Evolutionary conservation across 306 rosid genomes (phyloP), one percentile per base, ranked within the genome.

Genomic region (Glycine latifolia): DNA sequence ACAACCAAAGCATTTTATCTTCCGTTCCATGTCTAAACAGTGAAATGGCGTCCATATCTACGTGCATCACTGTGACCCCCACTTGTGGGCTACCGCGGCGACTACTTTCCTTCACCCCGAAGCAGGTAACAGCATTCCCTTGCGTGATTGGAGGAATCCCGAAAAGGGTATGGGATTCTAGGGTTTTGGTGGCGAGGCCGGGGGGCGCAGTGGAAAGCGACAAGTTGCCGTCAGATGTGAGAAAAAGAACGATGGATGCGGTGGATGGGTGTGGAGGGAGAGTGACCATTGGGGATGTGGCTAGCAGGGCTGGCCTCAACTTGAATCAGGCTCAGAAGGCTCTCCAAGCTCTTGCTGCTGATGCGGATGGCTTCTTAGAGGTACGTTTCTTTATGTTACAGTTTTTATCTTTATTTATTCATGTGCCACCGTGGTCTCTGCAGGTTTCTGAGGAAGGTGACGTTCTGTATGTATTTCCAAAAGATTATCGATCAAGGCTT

Each of bases 371-470:
- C 12, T 93, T 95, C 88, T 82, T 95, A 83, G 99, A 95, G 97
- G 97, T 91, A 43, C 9, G 47, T 37, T 37, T 37, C 41, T 3
- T 37, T 37, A 37, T 37, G 41, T 37, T 37, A 37, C 41, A 4
- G 2, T 26, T 26, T 26, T 26, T 26, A 26, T 26, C 31, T 26
- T 26, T 26, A 26, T 26, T 26, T 26, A 26, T 26, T 26, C 31
- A 26, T 26, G 20, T 80, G 87, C 82, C 81, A 92, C 87, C 90
- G 80, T 86, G 91, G 87, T 90, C 72, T 87, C 72, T 83, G 82
- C 92, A 95, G 99, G 99, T 95, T 72, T 91, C 99, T 48, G 94
- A 87, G 68, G 99, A 93, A 84, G 98, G 99, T 16, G 98, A 95
- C 46, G 83, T 95, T 81, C 92, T 95, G 9, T 95, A 95, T 63